phyloP scores from a whole-genome alignment of 768 basidiomycete species.

The Trametes cinnabarina region DNA sequence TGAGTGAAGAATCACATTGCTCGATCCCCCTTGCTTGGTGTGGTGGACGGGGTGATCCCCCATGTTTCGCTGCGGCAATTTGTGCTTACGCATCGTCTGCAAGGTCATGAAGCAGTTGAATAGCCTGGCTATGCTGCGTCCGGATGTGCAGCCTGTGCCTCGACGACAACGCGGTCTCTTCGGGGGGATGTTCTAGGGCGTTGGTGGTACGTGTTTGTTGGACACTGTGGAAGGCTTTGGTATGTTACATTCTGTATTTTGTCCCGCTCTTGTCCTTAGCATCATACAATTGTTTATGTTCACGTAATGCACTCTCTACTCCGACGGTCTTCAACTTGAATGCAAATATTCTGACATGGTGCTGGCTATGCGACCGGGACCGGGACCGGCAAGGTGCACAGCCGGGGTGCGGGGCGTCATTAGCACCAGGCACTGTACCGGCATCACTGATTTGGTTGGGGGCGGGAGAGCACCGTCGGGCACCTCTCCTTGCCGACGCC shows the following conservation, averaged over 20 bases:
- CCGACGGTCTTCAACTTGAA: too few species aligned
- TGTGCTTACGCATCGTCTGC: constrained; percentile 7
- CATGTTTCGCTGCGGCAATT: not conserved
- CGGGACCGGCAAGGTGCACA: too few species aligned
- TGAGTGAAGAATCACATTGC: constrained; percentile 29
- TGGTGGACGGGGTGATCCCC: too few species aligned
- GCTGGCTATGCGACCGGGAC: too few species aligned
- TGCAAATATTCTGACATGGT: too few species aligned
- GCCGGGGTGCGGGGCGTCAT: too few species aligned
- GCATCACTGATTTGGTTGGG: too few species aligned
- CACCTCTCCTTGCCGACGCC: too few species aligned
- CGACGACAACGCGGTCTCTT: constrained; percentile 79
- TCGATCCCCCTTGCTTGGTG: not conserved
- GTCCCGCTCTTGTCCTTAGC: not conserved
- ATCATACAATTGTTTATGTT: not conserved
- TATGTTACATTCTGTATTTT: constrained; percentile 3
- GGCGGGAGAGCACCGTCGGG: too few species aligned
- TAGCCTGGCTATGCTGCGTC: constrained; percentile 81
- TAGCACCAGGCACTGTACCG: too few species aligned
- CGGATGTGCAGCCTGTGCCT: constrained; percentile 73
- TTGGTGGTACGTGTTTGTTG: not conserved
- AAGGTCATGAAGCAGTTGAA: constrained; percentile 98
- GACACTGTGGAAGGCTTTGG: not conserved
- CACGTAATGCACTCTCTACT: constrained; percentile 7
- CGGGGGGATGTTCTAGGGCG: constrained; percentile 55